Base-by-base conservation (phyloP, 768 basidiomycete species). In the Serendipita indica region DNA sequence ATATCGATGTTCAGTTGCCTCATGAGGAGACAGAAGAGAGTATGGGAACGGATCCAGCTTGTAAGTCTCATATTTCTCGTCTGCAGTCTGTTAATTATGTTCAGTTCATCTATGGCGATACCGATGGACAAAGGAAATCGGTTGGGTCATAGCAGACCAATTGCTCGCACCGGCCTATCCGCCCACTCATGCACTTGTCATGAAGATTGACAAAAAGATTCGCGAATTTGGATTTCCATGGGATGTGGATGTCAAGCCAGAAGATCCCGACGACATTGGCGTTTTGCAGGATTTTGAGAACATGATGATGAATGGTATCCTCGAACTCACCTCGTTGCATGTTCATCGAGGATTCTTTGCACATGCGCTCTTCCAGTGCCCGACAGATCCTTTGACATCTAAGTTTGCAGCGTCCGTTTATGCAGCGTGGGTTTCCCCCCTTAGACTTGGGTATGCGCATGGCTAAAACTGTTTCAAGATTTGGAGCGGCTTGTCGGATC, bases 171-270 rank as follows among this genome's bases (percentile, higher is more conserved):
- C 49, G 10, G 49, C 49, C 3, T 54, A 54, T 54, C 49, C 49
- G 32, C 49, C 49, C 16, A 54, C 49, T 54, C 49, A 54, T 30
- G 49, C 49, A 28, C 30, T 54, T n/a, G 32, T 54, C 16, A 54
- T 54, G 49, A 54, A 54, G 49, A 54, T 54, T 54, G 49, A 54
- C n/a, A 54, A 28, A 28, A 54, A 54, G 49, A 54, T 54, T 30
- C 49, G 49, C n/a, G 49, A 54, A 27, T 54, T 54, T 30, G 25
- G 25, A n/a, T 54, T 54, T 18, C 49, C 49, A 10, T 54, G 49
- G 49, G 49, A 54, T 54, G 49, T 54, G 7, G n/a, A 54, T 33
- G 49, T 30, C 49, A 54, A 54, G 30, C 49, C 49, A 33, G 49
- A 54, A 18, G 32, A 28, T 10, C 32, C 32, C 25, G 49, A 54